Percentiles rank a stretch among this genome's conserved stretches.
Evolutionary conservation across 805 yeast species (phyloP).

Genomic region (Candida bentonensis): DNA sequence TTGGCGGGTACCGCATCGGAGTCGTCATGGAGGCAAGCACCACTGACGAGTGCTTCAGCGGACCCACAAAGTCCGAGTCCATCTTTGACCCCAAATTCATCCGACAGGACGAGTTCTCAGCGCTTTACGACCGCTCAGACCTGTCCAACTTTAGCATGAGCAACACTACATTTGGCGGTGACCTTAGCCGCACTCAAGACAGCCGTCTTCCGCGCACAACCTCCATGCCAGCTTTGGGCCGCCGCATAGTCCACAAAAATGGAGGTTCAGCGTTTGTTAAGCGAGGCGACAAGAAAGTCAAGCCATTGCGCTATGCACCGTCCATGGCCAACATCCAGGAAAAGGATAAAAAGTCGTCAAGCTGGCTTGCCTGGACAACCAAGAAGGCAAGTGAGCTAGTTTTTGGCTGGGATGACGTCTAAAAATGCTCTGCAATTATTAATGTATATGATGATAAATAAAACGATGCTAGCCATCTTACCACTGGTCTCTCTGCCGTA

Average conservation of each 20-base stretch:
- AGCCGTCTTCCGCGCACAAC: neutral
- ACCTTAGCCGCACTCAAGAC: neutral
- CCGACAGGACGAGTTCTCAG: neutral
- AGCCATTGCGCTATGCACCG: neutral
- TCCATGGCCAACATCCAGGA: slow-evolving; percentile 1
- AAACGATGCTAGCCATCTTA: too few relatives aligned
- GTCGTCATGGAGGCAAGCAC: neutral
- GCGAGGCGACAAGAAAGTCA: slow-evolving; percentile 1
- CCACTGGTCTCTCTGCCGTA: too few relatives aligned
- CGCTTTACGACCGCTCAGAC: neutral
- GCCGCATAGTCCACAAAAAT: neutral
- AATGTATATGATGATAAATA: too few relatives aligned
- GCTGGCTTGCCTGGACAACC: slow-evolving; percentile 1
- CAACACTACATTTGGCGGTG: neutral
- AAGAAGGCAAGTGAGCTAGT: neutral
- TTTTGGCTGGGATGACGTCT: neutral
- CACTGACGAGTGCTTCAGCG: neutral
- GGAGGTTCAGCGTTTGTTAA: neutral
- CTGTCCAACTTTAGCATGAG: neutral
- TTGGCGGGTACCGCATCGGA: neutral
- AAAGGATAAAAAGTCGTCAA: neutral
- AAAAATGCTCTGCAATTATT: too few relatives aligned
- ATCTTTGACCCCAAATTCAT: neutral
- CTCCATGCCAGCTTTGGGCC: neutral
- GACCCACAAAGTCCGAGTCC: neutral